A percentile compares a stretch with the other conserved stretches of the same genome.
These are phyloP conservation scores for Beta corolliflora DNA, from an alignment of 179 eudicot species.

Conservation along the genomic window DNA sequence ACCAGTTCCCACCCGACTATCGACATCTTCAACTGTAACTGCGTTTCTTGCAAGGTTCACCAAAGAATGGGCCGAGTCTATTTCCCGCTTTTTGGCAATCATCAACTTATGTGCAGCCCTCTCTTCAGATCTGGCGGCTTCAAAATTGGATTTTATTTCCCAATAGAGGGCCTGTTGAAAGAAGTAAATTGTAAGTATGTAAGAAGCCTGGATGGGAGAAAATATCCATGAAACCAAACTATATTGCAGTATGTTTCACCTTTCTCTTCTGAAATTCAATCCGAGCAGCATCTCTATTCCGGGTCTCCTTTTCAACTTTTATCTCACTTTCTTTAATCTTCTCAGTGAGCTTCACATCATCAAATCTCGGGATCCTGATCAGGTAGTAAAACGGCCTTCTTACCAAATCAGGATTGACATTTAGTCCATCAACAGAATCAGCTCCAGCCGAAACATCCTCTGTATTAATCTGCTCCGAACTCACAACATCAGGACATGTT, in stretches of 20 bases:
- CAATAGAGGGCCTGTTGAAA: constrained; percentile 47
- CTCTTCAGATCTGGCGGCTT: constrained; percentile 57
- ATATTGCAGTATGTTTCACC: constrained; percentile 43
- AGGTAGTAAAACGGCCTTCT: constrained; percentile 69
- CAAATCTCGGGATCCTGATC: constrained; percentile 74
- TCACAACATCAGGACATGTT: constrained; percentile 27
- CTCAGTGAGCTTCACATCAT: constrained; percentile 58
- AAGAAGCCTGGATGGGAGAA: background rate
- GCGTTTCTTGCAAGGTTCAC: constrained; percentile 74
- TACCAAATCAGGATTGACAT: constrained; percentile 35
- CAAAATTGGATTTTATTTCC: constrained; percentile 34
- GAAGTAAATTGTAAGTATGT: constrained; percentile 29
- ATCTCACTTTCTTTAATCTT: constrained; percentile 51
- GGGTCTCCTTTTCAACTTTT: constrained; percentile 62
- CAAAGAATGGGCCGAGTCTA: constrained; percentile 57
- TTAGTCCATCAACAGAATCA: constrained; percentile 38
- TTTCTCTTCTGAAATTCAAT: constrained; percentile 41
- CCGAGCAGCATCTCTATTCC: constrained; percentile 60
- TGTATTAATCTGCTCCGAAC: constrained; percentile 15
- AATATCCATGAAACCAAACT: constrained; percentile 10
- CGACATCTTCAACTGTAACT: constrained; percentile 64
- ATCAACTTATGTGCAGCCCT: constrained; percentile 51
- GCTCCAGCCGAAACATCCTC: constrained; percentile 35
- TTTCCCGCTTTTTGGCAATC: constrained; percentile 62
- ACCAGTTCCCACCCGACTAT: constrained; percentile 51